Evolutionary conservation across 139 green algal genomes (phyloP).

Genomic region (Chlamydomonas sp.): DNA sequence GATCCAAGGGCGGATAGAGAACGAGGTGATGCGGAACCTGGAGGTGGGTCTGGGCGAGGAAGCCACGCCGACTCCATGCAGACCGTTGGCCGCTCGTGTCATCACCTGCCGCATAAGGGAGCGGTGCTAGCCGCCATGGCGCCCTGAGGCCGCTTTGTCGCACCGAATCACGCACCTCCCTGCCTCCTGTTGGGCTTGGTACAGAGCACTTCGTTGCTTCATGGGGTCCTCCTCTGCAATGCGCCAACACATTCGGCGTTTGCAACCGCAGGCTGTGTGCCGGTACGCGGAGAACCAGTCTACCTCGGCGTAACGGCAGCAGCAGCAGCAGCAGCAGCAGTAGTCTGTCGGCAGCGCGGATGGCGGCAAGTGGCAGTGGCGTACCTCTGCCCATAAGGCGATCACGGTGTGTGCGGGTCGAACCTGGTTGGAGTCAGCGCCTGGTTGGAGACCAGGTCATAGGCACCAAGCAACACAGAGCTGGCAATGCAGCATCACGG

Average conservation of each 20-base stretch:
- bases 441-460: too few relatives aligned
- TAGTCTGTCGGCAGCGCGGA: neutral
- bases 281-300: constrained; percentile 3
- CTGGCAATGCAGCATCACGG: too few relatives aligned
- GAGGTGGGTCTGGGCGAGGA: constrained; percentile 61
- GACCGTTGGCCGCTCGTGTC: constrained; percentile 15
- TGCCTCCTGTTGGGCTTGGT: neutral
- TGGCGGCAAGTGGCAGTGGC: too few relatives aligned
- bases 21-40: constrained; percentile 77
- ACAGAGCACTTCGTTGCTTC: too few relatives aligned
- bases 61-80: neutral
- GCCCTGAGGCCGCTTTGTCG: too few relatives aligned
- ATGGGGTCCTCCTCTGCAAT: too few relatives aligned
- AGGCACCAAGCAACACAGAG: too few relatives aligned
- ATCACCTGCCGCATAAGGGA: neutral
- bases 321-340: neutral
- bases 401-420: too few relatives aligned
- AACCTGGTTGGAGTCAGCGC: too few relatives aligned
- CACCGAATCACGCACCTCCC: neutral
- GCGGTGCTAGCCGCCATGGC: neutral
- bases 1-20: constrained; percentile 72
- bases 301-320: neutral
- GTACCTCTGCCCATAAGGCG: too few relatives aligned
- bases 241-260: neutral
- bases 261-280: neutral